Evolutionary conservation across 1,284 basidiomycete genomes (phyloP).

Genomic region (Trametes polyzona): DNA sequence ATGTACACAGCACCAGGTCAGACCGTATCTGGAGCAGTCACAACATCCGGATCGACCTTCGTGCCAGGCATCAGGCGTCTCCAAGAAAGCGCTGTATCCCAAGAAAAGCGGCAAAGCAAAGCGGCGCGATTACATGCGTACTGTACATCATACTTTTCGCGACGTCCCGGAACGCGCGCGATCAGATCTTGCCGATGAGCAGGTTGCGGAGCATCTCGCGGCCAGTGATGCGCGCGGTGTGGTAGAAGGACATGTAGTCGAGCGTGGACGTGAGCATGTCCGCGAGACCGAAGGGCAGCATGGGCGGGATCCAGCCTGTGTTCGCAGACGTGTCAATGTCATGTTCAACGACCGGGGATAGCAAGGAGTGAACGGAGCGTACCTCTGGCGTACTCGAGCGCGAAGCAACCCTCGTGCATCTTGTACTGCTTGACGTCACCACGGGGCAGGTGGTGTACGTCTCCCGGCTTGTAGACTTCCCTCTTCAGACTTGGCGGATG

Average conservation of each 20-base stretch:
- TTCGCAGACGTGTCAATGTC: not conserved
- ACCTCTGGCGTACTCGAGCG: slow-evolving; percentile 95
- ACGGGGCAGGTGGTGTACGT: slow-evolving; percentile 82
- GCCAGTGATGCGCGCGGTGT: slow-evolving; percentile 80
- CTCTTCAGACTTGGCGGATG: slow-evolving; percentile 77
- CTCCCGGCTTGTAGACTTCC: slow-evolving; percentile 86
- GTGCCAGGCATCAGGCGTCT: too few species aligned
- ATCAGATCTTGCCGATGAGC: slow-evolving; percentile 82
- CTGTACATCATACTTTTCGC: too few species aligned
- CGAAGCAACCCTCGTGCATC: slow-evolving; percentile 95
- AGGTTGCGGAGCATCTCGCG: slow-evolving; percentile 85
- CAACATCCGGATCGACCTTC: too few species aligned
- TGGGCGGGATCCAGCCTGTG: slow-evolving; percentile 90
- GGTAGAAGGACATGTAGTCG: slow-evolving; percentile 83
- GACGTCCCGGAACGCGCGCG: too few species aligned
- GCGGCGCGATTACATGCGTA: too few species aligned
- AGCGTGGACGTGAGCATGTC: slow-evolving; percentile 90
- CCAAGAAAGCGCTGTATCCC: too few species aligned
- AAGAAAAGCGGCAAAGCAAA: too few species aligned
- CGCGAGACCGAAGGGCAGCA: slow-evolving; percentile 92
- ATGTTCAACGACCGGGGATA: not conserved
- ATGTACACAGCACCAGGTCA: too few species aligned
- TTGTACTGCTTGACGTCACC: slow-evolving; percentile 95
- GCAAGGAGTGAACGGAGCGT: not conserved
- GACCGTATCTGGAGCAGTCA: too few species aligned